Conservation (phyloP, 2,329 filamentous ascomycete genomes). For the Neofusicoccum laricinum region DNA sequence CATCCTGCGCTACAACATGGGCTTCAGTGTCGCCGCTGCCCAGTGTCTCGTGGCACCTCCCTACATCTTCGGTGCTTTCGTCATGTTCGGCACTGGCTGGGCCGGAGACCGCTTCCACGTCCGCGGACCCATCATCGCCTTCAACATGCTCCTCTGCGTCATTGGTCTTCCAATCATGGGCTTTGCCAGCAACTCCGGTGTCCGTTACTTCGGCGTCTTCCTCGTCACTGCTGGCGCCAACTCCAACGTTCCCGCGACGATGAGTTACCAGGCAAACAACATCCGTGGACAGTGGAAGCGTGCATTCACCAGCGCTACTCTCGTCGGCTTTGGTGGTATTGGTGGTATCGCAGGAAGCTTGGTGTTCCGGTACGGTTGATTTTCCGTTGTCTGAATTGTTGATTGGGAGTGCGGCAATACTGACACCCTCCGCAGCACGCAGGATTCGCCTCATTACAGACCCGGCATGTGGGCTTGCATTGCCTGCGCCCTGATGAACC, state of each 20-base stretch:
- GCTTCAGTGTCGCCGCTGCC: conserved; percentile 60
- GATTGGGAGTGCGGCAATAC: too few species aligned
- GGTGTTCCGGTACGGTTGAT: conserved; percentile 54
- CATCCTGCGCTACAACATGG: conserved; percentile 62
- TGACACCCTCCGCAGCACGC: conserved; percentile 22
- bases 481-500: conserved; percentile 34
- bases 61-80: conserved; percentile 34
- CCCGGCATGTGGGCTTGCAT: conserved; percentile 40
- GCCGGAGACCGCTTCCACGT: conserved; percentile 64
- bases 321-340: conserved; percentile 73
- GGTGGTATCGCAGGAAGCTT: conserved; percentile 74
- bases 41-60: conserved; percentile 66
- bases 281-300: conserved; percentile 87
- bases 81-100: conserved; percentile 55
- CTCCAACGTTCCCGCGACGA: conserved; percentile 69
- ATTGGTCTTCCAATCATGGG: conserved; percentile 72
- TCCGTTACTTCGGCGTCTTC: conserved; percentile 73
- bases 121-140: conserved; percentile 64
- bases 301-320: conserved; percentile 71
- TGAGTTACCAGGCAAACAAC: conserved; percentile 85
- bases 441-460: conserved; percentile 36
- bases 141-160: conserved; percentile 64
- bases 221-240: conserved; percentile 74
- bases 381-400: background rate
- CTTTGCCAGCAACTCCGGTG: conserved; percentile 54